Evolutionary conservation across 768 basidiomycete genomes (phyloP).

Genomic region (Cystofilobasidium macerans): DNA sequence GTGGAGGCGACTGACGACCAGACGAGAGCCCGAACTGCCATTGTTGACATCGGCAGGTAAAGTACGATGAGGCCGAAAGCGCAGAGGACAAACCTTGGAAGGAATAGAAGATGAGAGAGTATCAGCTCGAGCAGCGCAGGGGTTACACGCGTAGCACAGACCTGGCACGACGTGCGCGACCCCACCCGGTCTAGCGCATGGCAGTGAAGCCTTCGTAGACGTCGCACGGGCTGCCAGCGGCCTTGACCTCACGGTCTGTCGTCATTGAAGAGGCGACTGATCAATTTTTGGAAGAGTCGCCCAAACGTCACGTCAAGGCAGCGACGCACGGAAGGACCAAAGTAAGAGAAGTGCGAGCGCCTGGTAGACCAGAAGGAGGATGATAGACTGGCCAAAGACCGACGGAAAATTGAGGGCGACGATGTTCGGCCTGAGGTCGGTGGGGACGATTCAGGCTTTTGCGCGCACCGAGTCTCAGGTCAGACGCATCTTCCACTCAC

Average conservation of each 20-base stretch:
- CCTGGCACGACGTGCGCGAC: neutral
- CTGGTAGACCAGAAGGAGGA: slow-evolving; percentile 54
- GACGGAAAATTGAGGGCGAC: slow-evolving; percentile 63
- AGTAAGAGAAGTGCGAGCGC: slow-evolving; percentile 47
- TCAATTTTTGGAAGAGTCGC: neutral
- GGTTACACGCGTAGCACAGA: neutral
- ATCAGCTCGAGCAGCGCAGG: neutral
- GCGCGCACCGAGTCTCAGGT: no score
- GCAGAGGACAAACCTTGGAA: slow-evolving; percentile 40
- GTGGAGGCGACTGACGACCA: slow-evolving; percentile 16
- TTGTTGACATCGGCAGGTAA: slow-evolving; percentile 65
- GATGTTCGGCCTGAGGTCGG: slow-evolving; percentile 54
- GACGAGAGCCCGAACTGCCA: slow-evolving; percentile 61
- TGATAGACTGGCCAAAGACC: slow-evolving; percentile 49
- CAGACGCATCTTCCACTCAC: no score
- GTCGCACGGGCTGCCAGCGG: neutral
- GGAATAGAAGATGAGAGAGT: neutral
- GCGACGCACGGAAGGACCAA: slow-evolving; percentile 47
- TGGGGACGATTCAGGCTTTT: no score
- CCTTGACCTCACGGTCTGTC: slow-evolving; percentile 4
- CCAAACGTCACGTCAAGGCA: neutral
- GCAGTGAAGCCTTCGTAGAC: slow-evolving; percentile 9
- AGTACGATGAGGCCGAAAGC: slow-evolving; percentile 58
- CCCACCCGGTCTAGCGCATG: neutral
- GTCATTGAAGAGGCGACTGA: neutral